Conservation (phyloP, 306 rosid genomes). For the Senna tora region DNA sequence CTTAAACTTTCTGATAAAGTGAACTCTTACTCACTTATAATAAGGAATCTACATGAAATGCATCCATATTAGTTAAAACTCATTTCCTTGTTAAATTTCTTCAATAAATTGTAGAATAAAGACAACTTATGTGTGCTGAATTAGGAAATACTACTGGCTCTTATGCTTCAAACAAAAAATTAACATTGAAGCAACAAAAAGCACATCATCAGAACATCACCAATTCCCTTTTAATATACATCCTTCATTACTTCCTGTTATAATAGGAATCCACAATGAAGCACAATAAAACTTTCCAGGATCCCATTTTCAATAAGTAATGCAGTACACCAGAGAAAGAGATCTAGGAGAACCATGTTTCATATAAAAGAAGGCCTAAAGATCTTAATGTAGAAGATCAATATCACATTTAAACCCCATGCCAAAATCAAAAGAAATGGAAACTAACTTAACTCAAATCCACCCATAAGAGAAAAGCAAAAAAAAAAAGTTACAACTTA, state of each 20-base stretch:
- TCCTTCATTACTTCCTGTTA: not conserved
- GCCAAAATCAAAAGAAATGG: not conserved
- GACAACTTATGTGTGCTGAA: conserved; percentile 6
- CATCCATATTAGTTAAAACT: conserved; percentile 41
- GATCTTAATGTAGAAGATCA: not conserved
- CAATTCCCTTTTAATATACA: conserved; percentile 4
- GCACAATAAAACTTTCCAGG: conserved; percentile 15
- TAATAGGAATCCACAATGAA: conserved; percentile 11
- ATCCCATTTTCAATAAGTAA: conserved; percentile 30
- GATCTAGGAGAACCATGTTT: conserved; percentile 17
- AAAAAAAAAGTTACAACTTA: too few relatives aligned
- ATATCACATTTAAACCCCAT: not conserved
- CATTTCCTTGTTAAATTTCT: conserved; percentile 18
- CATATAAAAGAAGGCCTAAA: not conserved
- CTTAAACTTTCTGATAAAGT: conserved; percentile 26
- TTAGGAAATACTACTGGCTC: not conserved
- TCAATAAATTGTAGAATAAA: not conserved
- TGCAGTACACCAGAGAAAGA: conserved; percentile 19
- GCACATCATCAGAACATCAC: not conserved
- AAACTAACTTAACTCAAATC: not conserved
- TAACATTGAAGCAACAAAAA: conserved; percentile 21
- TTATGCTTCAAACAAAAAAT: conserved; percentile 11
- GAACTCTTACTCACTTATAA: conserved; percentile 28
- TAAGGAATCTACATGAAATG: conserved; percentile 38
- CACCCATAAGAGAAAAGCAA: not conserved